Base-by-base conservation (phyloP, 495 filamentous ascomycete species). In the Trichoderma orchidacearum region DNA sequence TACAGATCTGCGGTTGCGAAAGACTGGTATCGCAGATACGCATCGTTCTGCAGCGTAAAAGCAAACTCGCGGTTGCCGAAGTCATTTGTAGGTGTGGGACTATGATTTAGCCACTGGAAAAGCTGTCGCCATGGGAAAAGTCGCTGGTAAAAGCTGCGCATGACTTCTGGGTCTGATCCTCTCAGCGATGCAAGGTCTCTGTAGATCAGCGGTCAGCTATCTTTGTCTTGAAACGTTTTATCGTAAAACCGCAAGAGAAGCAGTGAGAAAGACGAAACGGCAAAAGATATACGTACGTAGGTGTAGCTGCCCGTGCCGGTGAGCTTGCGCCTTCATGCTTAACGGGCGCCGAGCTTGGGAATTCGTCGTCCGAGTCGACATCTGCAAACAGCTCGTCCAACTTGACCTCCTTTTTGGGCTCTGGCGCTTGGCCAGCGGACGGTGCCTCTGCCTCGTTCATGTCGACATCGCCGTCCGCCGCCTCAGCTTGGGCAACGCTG, bases 101-200 rank as follows among this genome's bases (percentile, higher is more conserved):
- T 88, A 68, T 99, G 93, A 65, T 97, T 97, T 17, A 99, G 80
- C 93, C 93, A 99, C 68, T 96, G 91, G 72, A 96, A 97, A 25
- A 96, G 83, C 61, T 88, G 85, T 30, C 93, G 85, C 75, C 94
- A 99, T 7, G 93, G 93, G 66, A 97, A 97, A 34, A 97, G 80
- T 36, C 93, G 89, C 65, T 94, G 88, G 64, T 99, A 99, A 70
- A 96, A 99, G 29, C 82, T 84, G 57, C 86, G 80, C 82, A 97
- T 86, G 13, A 91, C 75, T 62, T 90, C 88, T 6, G 86, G 81
- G 61, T 95, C 87, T 1, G 86, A 85, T 52, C 69, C 68, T 30
- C 62, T 66, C 18, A 65, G 32, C 38, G n/a, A n/a, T 15, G 30
- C 29, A 8, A 30, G 17, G 13, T 28, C 34, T 31, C 54, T 56